Base-by-base conservation (phyloP, 371 early-diverging fungal genomes). In the Dentiscutata heterogama region DNA sequence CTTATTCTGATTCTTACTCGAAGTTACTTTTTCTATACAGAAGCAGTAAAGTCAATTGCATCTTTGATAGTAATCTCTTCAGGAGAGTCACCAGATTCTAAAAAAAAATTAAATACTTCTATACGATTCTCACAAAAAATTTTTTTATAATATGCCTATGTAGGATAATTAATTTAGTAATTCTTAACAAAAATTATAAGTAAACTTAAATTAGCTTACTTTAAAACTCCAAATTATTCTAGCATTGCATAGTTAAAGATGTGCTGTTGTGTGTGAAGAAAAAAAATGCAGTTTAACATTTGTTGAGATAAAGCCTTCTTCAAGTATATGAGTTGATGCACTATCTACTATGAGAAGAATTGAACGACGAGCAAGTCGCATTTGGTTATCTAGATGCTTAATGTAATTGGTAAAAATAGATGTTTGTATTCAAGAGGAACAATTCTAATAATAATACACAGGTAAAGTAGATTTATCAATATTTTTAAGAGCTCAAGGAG, bases 171-270 rank as follows among this genome's bases (percentile, higher is more conserved):
- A 51, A 60, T n/a, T 22, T 22, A 22, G 1, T 60, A 22, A 7
- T 7, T 60, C 6, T 22, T 20, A 60, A 22, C 2, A 60, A 7
- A 22, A 22, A 58, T 58, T 22, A 22, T 22, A 60, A 22, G 20
- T 1, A 60, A 22, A 42, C 7, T 42, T 7, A n/a, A 22, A 14
- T 22, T 60, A 60, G 14, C 51, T 51, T 60, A 60, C 74, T 25
- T 73, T 73, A 8, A 73, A 73, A 46, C 51, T 51, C 2, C 42
- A 51, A 53, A 78, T 78, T 6, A 78, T 78, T n/a, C 77, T 22
- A 14, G 35, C 63, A 63, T 77, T n/a, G n/a, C 29, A 61, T 2
- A 27, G 29, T 54, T 78, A 53, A 10, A 78, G 13, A 25, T 78
- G 51, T 22, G 65, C 10, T 10, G 65, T 78, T 64, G 64, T 78